Evolutionary conservation across 1,139 yeast genomes (phyloP).

Genomic region (Geotrichum reessii): DNA sequence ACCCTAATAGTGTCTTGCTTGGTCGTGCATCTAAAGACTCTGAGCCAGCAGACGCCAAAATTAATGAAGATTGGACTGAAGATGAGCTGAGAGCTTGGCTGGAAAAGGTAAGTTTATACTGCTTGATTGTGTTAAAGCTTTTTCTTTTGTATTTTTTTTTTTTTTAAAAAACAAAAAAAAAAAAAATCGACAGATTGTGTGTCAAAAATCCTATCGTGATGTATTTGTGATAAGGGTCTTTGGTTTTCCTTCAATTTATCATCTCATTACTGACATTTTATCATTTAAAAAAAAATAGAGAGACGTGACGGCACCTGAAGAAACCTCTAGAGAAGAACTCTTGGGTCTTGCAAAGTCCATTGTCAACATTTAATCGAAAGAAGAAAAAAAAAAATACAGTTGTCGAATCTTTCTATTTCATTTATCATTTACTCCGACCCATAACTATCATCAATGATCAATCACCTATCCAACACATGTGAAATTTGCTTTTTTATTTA

Average conservation of each 20-base stretch:
- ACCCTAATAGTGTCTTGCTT: not conserved
- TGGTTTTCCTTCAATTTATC: no score
- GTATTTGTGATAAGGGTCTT: no score
- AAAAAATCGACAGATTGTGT: no score
- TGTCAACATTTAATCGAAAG: not conserved
- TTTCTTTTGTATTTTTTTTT: no score
- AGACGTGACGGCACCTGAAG: conserved; percentile 2
- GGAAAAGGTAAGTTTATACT: not conserved
- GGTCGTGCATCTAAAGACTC: not conserved
- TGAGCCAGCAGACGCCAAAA: not conserved
- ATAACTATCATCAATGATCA: no score
- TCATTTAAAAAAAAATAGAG: not conserved
- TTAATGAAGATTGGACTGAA: not conserved
- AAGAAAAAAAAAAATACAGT: no score
- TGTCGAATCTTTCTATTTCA: not conserved
- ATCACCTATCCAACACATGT: no score
- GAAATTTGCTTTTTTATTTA: no score
- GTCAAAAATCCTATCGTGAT: no score
- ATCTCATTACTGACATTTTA: not conserved
- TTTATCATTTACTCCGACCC: not conserved
- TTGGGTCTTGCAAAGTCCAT: conserved; percentile 1
- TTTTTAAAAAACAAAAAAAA: no score
- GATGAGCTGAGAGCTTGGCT: not conserved
- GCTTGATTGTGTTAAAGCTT: not conserved
- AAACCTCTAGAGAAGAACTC: not conserved